Evolutionary conservation across 2,329 filamentous ascomycete genomes (phyloP), one percentile per base, ranked within the genome.

Genomic region (Sporothrix euskadiensis): DNA sequence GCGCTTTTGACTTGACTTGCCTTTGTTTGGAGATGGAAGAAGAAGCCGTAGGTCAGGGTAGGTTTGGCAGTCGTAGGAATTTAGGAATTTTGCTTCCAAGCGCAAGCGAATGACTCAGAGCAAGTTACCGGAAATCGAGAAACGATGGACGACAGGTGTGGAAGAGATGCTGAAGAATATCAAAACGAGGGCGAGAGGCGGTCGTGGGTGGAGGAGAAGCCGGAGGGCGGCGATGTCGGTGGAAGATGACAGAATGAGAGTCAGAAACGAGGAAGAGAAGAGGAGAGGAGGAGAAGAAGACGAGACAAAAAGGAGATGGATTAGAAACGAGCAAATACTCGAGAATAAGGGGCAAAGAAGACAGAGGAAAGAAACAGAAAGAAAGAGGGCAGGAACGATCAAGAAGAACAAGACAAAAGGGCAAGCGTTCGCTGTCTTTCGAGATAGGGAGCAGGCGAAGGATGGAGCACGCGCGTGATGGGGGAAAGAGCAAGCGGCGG

Each of bases 101-200:
- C 30, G 61, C 75, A 75, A 76, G 71, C 66, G 73, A 76, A 76
- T 76, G 75, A 76, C 75, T 76, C 75, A 74, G 75, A 71, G 56
- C 39, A 74, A 44, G 16, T 22, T 56, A 56, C n/a, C 52, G 4
- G 44, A 4, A n/a, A 68, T 26, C 26, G 41, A 52, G 35, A 19
- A 47, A 22, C 52, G 35, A 52, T 14, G 52, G 26, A 56, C 5
- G 49, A 14, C 12, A 12, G 47, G 41, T 26, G 65, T 68, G 19
- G 44, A 72, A 61, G 52, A 30, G 35, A 26, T 56, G 66, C 47
- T 69, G 30, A 66, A 26, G 22, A 66, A 47, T 44, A 66, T 26
- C 39, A 65, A 30, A 22, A 41, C 35, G 19, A 63, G 9, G 9
- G 16, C 35, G 59, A 41, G 12, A 54, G 39, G 30, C n/a, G 69